phyloP scores from a whole-genome alignment of 2,329 filamentous ascomycete genomes.

The Parascedosporium putredinis region DNA sequence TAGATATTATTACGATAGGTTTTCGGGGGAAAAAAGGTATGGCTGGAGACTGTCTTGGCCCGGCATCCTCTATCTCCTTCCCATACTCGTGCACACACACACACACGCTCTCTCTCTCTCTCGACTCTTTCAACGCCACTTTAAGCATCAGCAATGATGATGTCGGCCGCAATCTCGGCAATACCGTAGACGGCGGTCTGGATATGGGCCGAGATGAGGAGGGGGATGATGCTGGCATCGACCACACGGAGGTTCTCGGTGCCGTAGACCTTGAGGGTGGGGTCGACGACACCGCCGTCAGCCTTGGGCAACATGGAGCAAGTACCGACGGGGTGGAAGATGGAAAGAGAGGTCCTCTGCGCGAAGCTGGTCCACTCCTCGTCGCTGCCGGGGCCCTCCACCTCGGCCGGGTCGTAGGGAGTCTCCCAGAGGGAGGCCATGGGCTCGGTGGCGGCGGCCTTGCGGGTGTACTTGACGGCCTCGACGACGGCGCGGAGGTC shows the following conservation, averaged over 20 bases:
- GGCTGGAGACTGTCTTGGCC: background rate
- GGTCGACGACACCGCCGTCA: conserved; percentile 35
- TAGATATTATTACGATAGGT: no score
- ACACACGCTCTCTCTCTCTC: no score
- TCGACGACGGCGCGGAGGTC: conserved; percentile 18
- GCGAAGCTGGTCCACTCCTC: conserved; percentile 27
- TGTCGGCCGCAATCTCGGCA: conserved; percentile 32
- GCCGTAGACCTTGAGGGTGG: conserved; percentile 34
- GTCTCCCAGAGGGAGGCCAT: conserved; percentile 19
- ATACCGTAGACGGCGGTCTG: conserved; percentile 43
- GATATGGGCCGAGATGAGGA: conserved; percentile 35
- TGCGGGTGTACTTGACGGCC: conserved; percentile 21
- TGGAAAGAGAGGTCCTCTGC: conserved; percentile 21
- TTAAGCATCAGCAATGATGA: conserved; percentile 13
- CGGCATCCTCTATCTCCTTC: background rate
- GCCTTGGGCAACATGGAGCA: conserved; percentile 34
- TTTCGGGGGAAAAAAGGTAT: background rate
- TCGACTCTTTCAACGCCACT: no score
- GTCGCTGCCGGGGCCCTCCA: conserved; percentile 15
- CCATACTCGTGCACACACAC: background rate
- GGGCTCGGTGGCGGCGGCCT: conserved; percentile 21
- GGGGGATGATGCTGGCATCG: conserved; percentile 39
- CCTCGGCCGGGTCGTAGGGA: conserved; percentile 26
- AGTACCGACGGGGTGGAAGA: conserved; percentile 33
- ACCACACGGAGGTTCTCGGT: conserved; percentile 35